Percentiles rank a stretch among this genome's conserved stretches.
Conservation (phyloP, 2,329 filamentous ascomycete genomes). For the Pyrenophora seminiperda region DNA sequence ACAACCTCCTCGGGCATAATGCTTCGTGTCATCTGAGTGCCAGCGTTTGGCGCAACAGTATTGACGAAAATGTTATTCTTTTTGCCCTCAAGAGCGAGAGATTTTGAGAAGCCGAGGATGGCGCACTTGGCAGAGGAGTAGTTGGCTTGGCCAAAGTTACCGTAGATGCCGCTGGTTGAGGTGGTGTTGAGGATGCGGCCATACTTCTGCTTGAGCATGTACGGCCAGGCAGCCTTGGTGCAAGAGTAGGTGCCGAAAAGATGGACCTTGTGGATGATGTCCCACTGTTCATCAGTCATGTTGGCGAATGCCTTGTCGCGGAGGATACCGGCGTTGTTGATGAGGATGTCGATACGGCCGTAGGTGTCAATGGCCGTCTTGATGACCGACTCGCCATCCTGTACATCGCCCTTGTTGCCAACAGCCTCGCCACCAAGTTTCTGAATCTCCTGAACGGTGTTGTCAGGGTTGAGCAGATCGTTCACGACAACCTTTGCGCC, state of each 20-base stretch:
- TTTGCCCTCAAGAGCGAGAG: conserved; percentile 86
- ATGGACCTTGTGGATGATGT: conserved; percentile 90
- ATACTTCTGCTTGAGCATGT: conserved; percentile 98
- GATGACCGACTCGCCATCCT: conserved; percentile 88
- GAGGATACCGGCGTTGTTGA: conserved; percentile 98
- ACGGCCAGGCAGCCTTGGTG: conserved; percentile 96
- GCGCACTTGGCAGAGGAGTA: conserved; percentile 75
- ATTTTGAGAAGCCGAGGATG: conserved; percentile 93
- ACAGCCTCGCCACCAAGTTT: conserved; percentile 86
- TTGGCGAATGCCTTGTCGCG: conserved; percentile 97
- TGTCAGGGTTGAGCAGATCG: conserved; percentile 90
- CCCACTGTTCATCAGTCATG: conserved; percentile 95
- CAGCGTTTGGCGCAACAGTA: conserved; percentile 96
- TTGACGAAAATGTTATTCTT: conserved; percentile 99
- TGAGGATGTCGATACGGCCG: conserved; percentile 89
- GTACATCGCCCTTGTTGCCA: conserved; percentile 89
- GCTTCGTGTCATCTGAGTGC: conserved; percentile 90
- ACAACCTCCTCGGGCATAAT: conserved; percentile 97
- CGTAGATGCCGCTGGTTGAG: conserved; percentile 95
- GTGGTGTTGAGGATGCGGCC: conserved; percentile 96
- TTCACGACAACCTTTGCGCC: conserved; percentile 91
- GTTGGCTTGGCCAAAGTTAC: conserved; percentile 98
- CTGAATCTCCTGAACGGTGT: conserved; percentile 89
- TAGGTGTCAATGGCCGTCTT: conserved; percentile 93
- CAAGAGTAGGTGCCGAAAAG: conserved; percentile 94